phyloP scores from a whole-genome alignment of 495 filamentous ascomycete genomes.

The Monascus purpureus region DNA sequence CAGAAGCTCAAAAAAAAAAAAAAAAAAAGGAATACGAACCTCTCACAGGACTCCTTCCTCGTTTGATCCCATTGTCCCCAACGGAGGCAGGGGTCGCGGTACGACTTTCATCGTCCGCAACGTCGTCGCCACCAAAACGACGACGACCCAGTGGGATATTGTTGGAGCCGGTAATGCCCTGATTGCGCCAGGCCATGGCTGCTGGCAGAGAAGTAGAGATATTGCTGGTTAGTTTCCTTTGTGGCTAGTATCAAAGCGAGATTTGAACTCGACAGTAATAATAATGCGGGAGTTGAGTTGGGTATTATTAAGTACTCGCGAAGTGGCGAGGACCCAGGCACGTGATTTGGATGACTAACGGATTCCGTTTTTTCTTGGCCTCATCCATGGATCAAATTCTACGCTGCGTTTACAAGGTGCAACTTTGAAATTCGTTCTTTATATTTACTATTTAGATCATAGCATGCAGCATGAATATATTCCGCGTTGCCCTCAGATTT shows the following conservation, averaged over 20 bases:
- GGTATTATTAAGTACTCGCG: too few relatives aligned
- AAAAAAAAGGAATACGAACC: slow-evolving; percentile 16
- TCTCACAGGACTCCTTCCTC: slow-evolving; percentile 62
- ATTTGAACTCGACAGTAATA: too few relatives aligned
- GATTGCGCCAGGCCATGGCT: slow-evolving; percentile 81
- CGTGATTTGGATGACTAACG: slow-evolving; percentile 2
- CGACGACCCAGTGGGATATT: slow-evolving; percentile 90
- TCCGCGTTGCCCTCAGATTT: too few relatives aligned
- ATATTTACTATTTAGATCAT: too few relatives aligned
- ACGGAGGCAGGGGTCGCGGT: slow-evolving; percentile 38
- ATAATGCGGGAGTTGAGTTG: too few relatives aligned
- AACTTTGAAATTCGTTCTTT: too few relatives aligned
- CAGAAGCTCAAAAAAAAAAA: background rate
- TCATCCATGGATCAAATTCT: too few relatives aligned
- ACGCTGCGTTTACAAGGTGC: too few relatives aligned
- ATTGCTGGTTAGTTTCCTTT: background rate
- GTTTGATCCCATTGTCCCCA: slow-evolving; percentile 42
- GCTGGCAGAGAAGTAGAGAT: slow-evolving; percentile 1
- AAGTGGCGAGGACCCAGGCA: too few relatives aligned
- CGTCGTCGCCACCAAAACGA: slow-evolving; percentile 61
- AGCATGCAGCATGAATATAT: background rate
- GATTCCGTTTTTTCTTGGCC: too few relatives aligned
- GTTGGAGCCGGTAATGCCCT: slow-evolving; percentile 96
- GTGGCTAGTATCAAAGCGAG: background rate
- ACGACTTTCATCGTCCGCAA: slow-evolving; percentile 44